Percentiles rank a stretch among this genome's conserved stretches.
phyloP scores from a whole-genome alignment of 2,329 filamentous ascomycete species.

The Pseudogymnoascus sp. region DNA sequence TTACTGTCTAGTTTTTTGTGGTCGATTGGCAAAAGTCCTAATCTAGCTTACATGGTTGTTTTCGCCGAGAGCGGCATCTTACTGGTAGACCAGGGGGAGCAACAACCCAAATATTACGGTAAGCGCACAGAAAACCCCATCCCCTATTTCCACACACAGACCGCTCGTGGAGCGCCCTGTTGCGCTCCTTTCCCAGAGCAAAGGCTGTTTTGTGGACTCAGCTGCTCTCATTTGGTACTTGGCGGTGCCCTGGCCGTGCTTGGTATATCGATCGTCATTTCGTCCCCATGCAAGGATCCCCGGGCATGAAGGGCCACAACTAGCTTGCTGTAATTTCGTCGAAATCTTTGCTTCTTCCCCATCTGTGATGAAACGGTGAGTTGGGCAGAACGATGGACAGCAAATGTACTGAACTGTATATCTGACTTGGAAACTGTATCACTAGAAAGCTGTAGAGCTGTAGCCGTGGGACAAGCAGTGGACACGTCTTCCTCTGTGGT shows the following conservation, averaged over 20 bases:
- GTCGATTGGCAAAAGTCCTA: neutral
- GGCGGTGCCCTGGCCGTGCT: neutral
- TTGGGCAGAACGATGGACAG: neutral
- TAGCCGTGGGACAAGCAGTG: neutral
- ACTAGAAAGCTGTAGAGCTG: neutral
- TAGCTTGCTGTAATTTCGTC: neutral
- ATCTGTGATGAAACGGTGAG: neutral
- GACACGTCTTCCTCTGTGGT: neutral
- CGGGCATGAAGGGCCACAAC: neutral
- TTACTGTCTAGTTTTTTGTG: neutral
- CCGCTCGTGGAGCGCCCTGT: neutral
- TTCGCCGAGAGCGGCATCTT: conserved; percentile 7
- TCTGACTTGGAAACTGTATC: neutral
- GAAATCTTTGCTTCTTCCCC: neutral
- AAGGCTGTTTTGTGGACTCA: conserved; percentile 4
- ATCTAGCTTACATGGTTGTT: conserved; percentile 8
- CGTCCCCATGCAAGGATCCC: neutral
- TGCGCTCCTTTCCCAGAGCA: neutral
- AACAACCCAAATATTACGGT: neutral
- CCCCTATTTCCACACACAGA: neutral
- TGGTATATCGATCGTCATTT: conserved; percentile 9
- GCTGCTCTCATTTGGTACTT: conserved; percentile 7
- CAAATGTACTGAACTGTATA: neutral
- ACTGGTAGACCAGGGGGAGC: neutral
- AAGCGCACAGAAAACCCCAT: neutral